Percentiles rank a stretch among this genome's conserved stretches.
Conservation (phyloP, 2,329 filamentous ascomycete species). For the Xylaria sp. region DNA sequence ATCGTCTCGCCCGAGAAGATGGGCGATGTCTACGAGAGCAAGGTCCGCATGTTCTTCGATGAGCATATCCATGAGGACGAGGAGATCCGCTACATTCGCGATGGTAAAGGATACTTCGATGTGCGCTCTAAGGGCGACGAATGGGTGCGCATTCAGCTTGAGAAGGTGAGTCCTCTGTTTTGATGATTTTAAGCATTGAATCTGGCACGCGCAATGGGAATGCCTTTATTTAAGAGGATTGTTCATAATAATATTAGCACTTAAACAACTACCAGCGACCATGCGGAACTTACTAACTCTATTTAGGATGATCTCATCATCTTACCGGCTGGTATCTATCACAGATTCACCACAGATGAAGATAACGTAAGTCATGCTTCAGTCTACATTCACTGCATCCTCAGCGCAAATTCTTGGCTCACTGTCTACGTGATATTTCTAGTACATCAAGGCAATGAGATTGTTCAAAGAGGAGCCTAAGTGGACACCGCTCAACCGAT, state of each 20-base stretch:
- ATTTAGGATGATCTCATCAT: constrained; percentile 82
- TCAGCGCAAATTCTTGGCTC: background rate
- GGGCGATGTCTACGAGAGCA: constrained; percentile 88
- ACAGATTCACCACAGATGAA: constrained; percentile 94
- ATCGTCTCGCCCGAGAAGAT: constrained; percentile 86
- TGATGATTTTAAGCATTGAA: background rate
- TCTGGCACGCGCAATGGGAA: background rate
- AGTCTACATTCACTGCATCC: background rate
- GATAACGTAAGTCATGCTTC: constrained; percentile 75
- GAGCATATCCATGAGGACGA: constrained; percentile 99
- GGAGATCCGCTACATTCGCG: constrained; percentile 94
- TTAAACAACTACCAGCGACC: background rate
- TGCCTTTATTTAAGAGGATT: background rate
- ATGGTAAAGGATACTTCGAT: constrained; percentile 91
- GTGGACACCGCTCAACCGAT: constrained; percentile 93
- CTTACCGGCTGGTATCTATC: constrained; percentile 93
- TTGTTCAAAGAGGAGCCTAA: constrained; percentile 99
- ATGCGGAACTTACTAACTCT: constrained; percentile 8
- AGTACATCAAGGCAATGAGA: constrained; percentile 97
- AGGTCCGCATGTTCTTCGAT: constrained; percentile 92
- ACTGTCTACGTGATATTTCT: background rate
- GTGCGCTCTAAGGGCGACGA: constrained; percentile 83
- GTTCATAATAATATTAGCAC: background rate
- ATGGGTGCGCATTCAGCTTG: constrained; percentile 87
- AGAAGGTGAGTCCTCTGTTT: constrained; percentile 66